Conservation (phyloP, 768 basidiomycete genomes). For the Mycena vulgaris region DNA sequence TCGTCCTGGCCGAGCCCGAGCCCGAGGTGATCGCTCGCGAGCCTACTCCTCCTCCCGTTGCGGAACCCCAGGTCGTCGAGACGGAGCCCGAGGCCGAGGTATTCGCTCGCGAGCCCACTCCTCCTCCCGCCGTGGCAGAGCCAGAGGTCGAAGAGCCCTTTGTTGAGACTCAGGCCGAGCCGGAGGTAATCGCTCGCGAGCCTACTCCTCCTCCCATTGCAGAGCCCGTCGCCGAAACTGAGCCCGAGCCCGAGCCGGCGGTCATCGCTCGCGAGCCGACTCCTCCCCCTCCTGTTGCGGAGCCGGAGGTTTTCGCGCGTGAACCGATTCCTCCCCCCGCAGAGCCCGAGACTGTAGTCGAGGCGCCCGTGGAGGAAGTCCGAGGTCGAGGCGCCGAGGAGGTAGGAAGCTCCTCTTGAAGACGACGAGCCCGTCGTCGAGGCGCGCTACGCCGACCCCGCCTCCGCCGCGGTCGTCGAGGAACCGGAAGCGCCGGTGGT, state of each 20-base stretch:
- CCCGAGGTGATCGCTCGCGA: not conserved
- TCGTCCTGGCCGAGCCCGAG: not conserved
- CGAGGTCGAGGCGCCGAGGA: too few relatives aligned
- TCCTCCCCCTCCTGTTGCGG: not conserved
- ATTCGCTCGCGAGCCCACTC: not conserved
- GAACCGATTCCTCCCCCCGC: not conserved
- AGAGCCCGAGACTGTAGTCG: too few relatives aligned
- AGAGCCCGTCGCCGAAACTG: not conserved
- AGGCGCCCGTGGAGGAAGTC: not conserved
- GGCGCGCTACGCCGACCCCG: too few relatives aligned
- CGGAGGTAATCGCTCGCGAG: not conserved
- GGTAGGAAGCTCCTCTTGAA: too few relatives aligned
- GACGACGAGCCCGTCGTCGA: too few relatives aligned
- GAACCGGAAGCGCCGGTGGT: not conserved
- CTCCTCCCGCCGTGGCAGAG: not conserved
- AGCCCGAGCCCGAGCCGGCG: not conserved
- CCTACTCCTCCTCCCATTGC: not conserved
- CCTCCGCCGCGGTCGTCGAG: not conserved
- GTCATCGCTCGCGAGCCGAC: not conserved
- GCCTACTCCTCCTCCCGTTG: not conserved
- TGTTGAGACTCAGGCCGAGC: not conserved
- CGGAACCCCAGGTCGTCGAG: not conserved
- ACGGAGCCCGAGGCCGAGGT: constrained; percentile 7
- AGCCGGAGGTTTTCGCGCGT: not conserved
- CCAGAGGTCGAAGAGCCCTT: not conserved